These are phyloP conservation scores for Camelina neglecta DNA, from an alignment of 345 rosid species.

Conservation along the genomic window DNA sequence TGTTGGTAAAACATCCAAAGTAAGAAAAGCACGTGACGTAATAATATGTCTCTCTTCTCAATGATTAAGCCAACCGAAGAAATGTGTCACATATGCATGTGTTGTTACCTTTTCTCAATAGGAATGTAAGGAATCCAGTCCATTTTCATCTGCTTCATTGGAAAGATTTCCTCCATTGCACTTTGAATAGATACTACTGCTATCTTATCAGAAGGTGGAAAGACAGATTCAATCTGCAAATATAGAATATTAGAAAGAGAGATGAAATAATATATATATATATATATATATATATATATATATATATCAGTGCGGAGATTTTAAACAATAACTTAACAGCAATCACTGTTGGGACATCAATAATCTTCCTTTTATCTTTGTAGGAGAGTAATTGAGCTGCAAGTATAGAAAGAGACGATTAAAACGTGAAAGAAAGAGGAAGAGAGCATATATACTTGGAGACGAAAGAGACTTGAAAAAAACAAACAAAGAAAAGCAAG, in stretches of 20 bases:
- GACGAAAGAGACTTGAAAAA: too few relatives aligned
- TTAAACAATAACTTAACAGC: constrained; percentile 48
- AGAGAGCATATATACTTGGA: too few relatives aligned
- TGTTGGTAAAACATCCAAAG: too few relatives aligned
- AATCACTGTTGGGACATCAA: constrained; percentile 64
- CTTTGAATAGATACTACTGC: constrained; percentile 75
- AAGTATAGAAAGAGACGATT: constrained; percentile 6
- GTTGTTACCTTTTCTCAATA: constrained; percentile 69
- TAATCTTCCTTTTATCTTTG: constrained; percentile 50
- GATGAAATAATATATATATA: background rate
- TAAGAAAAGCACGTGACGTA: too few relatives aligned
- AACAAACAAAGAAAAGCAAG: background rate
- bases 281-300: background rate
- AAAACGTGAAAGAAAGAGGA: background rate
- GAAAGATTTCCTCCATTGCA: constrained; percentile 76
- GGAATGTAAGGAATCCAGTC: constrained; percentile 94
- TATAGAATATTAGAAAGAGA: background rate
- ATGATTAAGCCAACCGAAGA: background rate
- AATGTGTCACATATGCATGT: background rate
- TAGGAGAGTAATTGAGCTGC: constrained; percentile 78
- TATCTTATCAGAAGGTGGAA: constrained; percentile 90
- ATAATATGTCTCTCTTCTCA: too few relatives aligned
- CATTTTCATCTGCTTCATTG: constrained; percentile 96
- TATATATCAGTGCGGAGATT: background rate
- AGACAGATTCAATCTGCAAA: constrained; percentile 72